Percentiles rank a stretch among this genome's conserved stretches.
phyloP scores from a whole-genome alignment of 345 rosid genomes.

The Tarenaya hassleriana region DNA sequence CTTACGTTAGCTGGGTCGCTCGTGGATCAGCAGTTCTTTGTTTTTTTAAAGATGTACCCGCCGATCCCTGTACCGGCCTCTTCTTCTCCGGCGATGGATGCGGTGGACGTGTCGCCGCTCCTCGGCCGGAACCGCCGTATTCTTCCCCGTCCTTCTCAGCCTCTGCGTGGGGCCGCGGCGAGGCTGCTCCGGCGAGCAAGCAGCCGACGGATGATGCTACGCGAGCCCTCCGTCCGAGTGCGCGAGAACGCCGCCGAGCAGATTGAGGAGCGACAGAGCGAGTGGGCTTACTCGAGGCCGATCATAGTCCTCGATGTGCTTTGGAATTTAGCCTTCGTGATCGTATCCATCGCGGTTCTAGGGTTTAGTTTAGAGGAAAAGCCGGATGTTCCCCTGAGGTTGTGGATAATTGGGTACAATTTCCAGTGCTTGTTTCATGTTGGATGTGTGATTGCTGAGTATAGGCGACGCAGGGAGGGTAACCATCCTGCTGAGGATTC shows the following conservation, averaged over 20 bases:
- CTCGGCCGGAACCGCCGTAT: conserved; percentile 51
- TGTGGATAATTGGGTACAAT: conserved; percentile 63
- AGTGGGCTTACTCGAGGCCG: conserved; percentile 79
- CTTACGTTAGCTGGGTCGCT: not conserved
- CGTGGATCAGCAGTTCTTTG: not conserved
- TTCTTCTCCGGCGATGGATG: conserved; percentile 28
- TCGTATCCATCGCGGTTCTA: conserved; percentile 41
- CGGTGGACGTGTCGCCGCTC: conserved; percentile 48
- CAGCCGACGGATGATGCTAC: conserved; percentile 71
- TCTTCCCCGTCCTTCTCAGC: conserved; percentile 44
- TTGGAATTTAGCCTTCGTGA: conserved; percentile 61
- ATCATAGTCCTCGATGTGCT: conserved; percentile 55
- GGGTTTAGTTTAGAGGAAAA: conserved; percentile 44
- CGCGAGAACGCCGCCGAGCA: conserved; percentile 90
- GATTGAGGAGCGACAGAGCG: conserved; percentile 69
- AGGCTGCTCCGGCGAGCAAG: conserved; percentile 73
- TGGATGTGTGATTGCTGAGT: conserved; percentile 54
- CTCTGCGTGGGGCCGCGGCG: conserved; percentile 53
- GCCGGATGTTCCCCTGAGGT: conserved; percentile 59
- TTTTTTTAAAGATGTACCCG: conserved; percentile 27
- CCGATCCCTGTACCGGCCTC: conserved; percentile 28
- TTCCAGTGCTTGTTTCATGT: conserved; percentile 65
- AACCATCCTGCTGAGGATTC: conserved; percentile 22
- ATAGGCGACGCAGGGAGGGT: conserved; percentile 36
- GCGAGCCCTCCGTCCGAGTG: conserved; percentile 69